Percentiles rank a stretch among this genome's conserved stretches.
Conservation (phyloP, 169 alveolate genomes). For the Cystoisospora suis region DNA sequence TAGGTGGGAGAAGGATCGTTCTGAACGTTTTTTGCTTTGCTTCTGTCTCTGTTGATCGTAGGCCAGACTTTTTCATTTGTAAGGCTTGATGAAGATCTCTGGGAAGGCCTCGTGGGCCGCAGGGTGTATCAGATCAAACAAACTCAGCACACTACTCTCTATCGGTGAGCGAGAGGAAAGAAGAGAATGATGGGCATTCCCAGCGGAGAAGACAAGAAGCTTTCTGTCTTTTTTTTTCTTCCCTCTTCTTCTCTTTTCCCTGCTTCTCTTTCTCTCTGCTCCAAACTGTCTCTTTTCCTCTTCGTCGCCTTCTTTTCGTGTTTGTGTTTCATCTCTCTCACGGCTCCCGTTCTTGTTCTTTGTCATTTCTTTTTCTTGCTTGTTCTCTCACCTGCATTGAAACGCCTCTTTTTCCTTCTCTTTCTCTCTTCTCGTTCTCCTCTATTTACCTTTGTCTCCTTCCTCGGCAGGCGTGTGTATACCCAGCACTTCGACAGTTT, state of each 20-base stretch:
- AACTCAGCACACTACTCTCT: neutral
- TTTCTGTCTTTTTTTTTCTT: neutral
- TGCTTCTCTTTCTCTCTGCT: neutral
- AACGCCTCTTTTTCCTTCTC: neutral
- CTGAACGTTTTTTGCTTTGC: no score
- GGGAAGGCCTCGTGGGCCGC: slow-evolving; percentile 52
- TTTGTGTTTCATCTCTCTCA: neutral
- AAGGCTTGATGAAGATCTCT: neutral
- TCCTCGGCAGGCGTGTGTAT: neutral
- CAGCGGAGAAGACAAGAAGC: no score
- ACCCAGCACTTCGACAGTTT: no score
- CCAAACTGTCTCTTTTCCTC: neutral
- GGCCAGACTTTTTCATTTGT: slow-evolving; percentile 19
- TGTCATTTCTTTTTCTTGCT: neutral
- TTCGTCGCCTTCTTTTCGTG: neutral
- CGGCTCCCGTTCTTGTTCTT: neutral
- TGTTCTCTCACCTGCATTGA: neutral
- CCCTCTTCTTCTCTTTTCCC: neutral
- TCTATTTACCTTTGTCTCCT: neutral
- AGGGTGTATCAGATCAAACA: slow-evolving; percentile 13
- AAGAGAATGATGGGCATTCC: no score
- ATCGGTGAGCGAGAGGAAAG: slow-evolving; percentile 6
- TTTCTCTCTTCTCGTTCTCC: neutral
- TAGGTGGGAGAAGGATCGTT: no score
- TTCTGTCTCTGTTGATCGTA: neutral